Evolutionary conservation across 768 basidiomycete genomes (phyloP).

Genomic region (Suillus discolor): DNA sequence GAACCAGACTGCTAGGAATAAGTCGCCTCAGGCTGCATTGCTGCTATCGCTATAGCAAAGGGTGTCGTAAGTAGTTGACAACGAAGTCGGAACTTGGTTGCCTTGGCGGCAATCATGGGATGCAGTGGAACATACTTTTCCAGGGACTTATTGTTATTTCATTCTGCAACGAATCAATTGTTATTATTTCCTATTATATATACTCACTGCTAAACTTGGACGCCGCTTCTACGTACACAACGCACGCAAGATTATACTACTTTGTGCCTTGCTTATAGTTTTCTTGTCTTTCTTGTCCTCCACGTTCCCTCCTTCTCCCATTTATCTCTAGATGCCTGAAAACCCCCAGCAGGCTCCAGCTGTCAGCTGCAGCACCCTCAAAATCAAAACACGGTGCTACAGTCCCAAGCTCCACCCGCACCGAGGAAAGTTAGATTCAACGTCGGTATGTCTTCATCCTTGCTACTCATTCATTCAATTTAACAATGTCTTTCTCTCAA

Average conservation of each 20-base stretch:
- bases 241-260: constrained; percentile 1
- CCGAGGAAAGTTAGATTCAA: constrained; percentile 89
- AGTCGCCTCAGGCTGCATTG: too few species aligned
- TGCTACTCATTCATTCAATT: background rate
- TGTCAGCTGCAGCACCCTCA: constrained; percentile 22
- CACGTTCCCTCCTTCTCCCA: background rate
- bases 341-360: constrained; percentile 17
- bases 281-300: constrained; percentile 6
- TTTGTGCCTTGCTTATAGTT: constrained; percentile 5
- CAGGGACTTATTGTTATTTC: background rate
- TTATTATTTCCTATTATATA: constrained; percentile 3
- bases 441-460: constrained; percentile 55
- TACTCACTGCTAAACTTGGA: background rate
- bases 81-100: constrained; percentile 1
- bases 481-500: background rate
- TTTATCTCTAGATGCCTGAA: constrained; percentile 28
- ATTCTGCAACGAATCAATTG: background rate
- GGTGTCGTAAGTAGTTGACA: constrained; percentile 4
- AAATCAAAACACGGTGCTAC: constrained; percentile 48
- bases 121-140: background rate
- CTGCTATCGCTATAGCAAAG: constrained; percentile 1
- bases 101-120: constrained; percentile 7
- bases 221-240: background rate
- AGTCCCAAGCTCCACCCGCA: constrained; percentile 50
- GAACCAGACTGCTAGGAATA: too few species aligned